Base-by-base conservation (phyloP, 306 rosid species). In the Glycine latifolia region DNA sequence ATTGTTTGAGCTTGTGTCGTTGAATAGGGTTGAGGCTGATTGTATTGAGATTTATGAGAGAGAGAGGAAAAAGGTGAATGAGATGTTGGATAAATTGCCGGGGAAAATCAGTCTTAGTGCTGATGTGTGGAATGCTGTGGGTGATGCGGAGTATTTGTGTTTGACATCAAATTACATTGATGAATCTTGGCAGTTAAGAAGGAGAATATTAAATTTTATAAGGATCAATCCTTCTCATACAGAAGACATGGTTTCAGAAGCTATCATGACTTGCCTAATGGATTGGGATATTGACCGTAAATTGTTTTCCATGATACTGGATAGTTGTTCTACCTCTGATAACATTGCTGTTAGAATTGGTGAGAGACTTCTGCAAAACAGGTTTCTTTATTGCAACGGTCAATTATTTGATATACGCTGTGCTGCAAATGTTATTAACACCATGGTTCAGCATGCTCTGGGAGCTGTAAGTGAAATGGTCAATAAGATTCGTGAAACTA, bases 241-340 rank as follows among this genome's bases (percentile, higher is more conserved):
- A 8, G 97, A 91, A 85, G 97, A 96, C 81, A 77, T 85, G 85
- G 94, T 88, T 77, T 89, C 97, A 33, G 97, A 94, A 66, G 85
- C 90, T 67, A 88, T 96, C 83, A 94, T 92, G 93, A 47, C 86
- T 53, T 88, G 97, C 73, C 75, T 96, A 68, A 96, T 94, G 94
- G 98, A 94, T 75, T 96, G 99, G 99, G 99, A 96, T 89, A 91
- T 94, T 70, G 98, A 96, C 73, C 94, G 99, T 0, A 96, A 96
- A 75, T 85, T 94, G 83, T 94, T 92, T 78, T 93, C 98, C 77
- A 89, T 85, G 92, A 93, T 93, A 58, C 86, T 94, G 87, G 97
- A 96, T 87, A 87, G 86, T 55, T 78, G 76, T 78, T 88, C 99
- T 67, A 77, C 91, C 67, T 86, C 89, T 76, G 97, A 96, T 80